Base-by-base conservation (phyloP, 345 rosid genomes). In the Passiflora organensis region DNA sequence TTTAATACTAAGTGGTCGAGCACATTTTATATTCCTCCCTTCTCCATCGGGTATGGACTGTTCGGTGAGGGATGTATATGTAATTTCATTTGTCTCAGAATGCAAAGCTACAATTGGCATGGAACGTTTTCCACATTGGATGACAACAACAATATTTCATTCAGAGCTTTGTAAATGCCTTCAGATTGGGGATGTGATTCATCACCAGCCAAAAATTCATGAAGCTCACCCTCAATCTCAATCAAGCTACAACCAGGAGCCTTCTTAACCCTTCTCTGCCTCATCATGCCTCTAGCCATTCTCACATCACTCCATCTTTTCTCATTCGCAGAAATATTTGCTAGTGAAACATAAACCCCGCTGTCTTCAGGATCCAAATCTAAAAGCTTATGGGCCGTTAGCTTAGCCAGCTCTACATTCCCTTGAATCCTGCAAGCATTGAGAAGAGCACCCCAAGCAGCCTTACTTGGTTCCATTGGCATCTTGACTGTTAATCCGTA, bases 381-480 rank as follows among this genome's bases (percentile, higher is more conserved):
- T 15, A 76, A n/a, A 34, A 72, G 67, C 37, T 51, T 52, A 6
- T 25, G 10, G 13, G 72, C 75, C 0, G 72, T 69, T n/a, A 66
- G 56, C 61, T 42, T 63, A 6, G 75, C 80, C 37, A 76, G 38
- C 32, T 72, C 72, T 4, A 59, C 41, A 52, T 72, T 66, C 32
- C 80, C 75, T 3, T 65, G 63, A 43, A 69, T 65, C 57, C 67
- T 69, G 51, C 77, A 65, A 17, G 72, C 75, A 23, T 51, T 63
- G 50, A 76, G 70, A 32, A 76, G 64, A 34, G 77, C 72, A 14
- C 80, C 80, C 80, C 80, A 76, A 3, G 64, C 67, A 15, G 80
- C 74, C 44, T 63, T 64, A 20, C 63, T 58, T 15, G 77, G 80
- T 32, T 57, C 48, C 70, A 69, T 52, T 15, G 80, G 75, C 77